These are phyloP conservation scores for Nicotiana paniculata DNA, from an alignment of 257 asterid genomes.

Conservation along the genomic window DNA sequence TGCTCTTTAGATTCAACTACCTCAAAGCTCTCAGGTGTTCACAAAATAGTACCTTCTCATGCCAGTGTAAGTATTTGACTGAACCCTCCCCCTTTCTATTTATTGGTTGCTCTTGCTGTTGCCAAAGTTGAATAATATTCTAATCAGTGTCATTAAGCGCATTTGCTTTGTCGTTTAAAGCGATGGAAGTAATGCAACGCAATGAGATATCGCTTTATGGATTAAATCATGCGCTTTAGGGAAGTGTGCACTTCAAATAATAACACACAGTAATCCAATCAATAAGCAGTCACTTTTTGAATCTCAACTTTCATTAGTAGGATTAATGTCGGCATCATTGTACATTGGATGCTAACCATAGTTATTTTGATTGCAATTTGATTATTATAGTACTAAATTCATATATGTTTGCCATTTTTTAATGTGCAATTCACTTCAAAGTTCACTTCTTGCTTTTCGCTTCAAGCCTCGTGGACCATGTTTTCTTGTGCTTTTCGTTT, in stretches of 20 bases:
- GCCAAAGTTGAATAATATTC: background rate
- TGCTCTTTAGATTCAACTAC: slow-evolving; percentile 20
- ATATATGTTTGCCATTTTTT: background rate
- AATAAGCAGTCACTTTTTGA: background rate
- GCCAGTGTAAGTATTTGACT: slow-evolving; percentile 45
- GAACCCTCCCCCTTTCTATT: background rate
- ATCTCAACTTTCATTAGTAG: background rate
- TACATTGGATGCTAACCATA: background rate
- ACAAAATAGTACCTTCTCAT: slow-evolving; percentile 50
- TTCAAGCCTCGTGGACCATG: too few relatives aligned
- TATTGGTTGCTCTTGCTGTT: background rate
- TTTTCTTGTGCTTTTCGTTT: background rate
- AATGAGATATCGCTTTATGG: background rate
- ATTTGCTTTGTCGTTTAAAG: background rate
- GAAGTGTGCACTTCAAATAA: background rate
- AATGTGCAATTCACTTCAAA: too few relatives aligned
- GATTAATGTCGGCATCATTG: background rate
- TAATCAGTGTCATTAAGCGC: background rate
- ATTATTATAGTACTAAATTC: background rate
- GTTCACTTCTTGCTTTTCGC: too few relatives aligned
- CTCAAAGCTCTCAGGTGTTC: slow-evolving; percentile 32
- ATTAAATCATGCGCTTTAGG: background rate
- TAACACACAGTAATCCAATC: background rate
- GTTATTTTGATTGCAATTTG: background rate
- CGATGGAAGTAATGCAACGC: background rate